Conservation (phyloP, 176 grass and related monocot species). For the Carex kokanica region DNA sequence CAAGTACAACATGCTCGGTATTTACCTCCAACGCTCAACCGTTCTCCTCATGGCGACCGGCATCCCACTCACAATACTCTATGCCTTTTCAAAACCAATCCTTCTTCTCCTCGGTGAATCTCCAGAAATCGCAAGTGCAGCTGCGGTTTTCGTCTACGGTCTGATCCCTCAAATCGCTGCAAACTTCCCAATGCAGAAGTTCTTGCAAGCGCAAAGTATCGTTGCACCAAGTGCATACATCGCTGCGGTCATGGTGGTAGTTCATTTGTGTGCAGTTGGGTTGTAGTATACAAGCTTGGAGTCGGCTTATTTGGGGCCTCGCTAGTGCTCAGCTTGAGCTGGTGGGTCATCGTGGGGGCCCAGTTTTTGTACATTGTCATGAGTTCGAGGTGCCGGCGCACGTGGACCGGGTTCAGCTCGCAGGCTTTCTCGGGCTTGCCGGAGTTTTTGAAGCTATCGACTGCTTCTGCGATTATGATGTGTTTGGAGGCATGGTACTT, state of each 20-base stretch:
- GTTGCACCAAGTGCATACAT: constrained; percentile 63
- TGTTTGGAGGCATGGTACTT: constrained; percentile 54
- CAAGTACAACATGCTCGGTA: constrained; percentile 78
- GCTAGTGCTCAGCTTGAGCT: constrained; percentile 45
- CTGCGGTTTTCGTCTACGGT: constrained; percentile 50
- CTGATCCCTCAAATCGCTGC: constrained; percentile 59
- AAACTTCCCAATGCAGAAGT: constrained; percentile 72
- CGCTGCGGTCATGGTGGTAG: constrained; percentile 30
- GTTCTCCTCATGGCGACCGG: constrained; percentile 48
- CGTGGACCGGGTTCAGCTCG: constrained; percentile 52
- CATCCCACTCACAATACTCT: constrained; percentile 43
- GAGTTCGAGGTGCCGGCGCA: constrained; percentile 33
- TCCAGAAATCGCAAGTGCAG: constrained; percentile 45
- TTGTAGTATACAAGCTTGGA: constrained; percentile 44
- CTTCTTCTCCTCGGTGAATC: constrained; percentile 45
- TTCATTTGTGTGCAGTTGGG: constrained; percentile 47
- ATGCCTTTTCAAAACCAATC: constrained; percentile 49
- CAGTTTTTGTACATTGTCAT: constrained; percentile 41
- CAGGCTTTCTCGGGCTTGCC: constrained; percentile 38
- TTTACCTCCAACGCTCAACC: constrained; percentile 72
- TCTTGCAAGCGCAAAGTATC: constrained; percentile 67
- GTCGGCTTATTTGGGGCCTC: constrained; percentile 43
- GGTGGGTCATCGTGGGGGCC: constrained; percentile 37
- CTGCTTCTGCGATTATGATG: constrained; percentile 45
- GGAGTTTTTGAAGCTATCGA: constrained; percentile 40